Base-by-base conservation (phyloP, 1,284 basidiomycete species). In the Puccinia brachypodii region DNA sequence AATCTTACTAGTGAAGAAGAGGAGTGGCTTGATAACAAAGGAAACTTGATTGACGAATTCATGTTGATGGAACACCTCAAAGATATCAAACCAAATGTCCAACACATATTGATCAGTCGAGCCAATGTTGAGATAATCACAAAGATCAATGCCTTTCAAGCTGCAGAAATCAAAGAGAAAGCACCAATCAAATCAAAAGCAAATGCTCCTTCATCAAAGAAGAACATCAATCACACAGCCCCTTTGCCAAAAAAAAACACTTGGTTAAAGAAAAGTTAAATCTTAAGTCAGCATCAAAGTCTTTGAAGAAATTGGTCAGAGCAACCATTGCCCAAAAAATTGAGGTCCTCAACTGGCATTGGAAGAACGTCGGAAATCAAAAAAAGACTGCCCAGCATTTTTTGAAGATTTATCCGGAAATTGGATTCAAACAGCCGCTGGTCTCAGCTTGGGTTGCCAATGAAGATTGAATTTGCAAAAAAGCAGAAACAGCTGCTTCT, bases 401-500 rank as follows among this genome's bases (percentile, higher is more conserved):
- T 56, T 22, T 50, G 16, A 2, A 47, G 9, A 69, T 78, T 19
- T 78, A 78, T 56, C 76, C 76, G 1, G 44, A 68, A 56, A 50
- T 78, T 25, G 4, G 64, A 6, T 38, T 78, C 44, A 78, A 68
- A 40, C 76, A 78, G 50, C 76, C 76, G 3, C 42, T 47, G 9
- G 25, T 78, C 7, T 78, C 76, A 66, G 62, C 76, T 8, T 78
- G 76, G 76, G 16, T 78, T 11, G 53, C 47, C 16, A 62, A 78
- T n/a, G 76, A 78, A 53, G 33, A 36, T 16, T 11, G 22, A 25
- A 78, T 78, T 28, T 31, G 62, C 2, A 11, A 40, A 22, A 2
- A 66, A 40, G 62, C 11, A 66, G 36, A 38, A 31, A 66, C 62
- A n/a, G 25, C 36, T 4, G 62, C 36, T 16, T 40, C 31, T 2